Conservation (phyloP, 108 stramenopile species). For the Nannochloropsis gaditana region DNA sequence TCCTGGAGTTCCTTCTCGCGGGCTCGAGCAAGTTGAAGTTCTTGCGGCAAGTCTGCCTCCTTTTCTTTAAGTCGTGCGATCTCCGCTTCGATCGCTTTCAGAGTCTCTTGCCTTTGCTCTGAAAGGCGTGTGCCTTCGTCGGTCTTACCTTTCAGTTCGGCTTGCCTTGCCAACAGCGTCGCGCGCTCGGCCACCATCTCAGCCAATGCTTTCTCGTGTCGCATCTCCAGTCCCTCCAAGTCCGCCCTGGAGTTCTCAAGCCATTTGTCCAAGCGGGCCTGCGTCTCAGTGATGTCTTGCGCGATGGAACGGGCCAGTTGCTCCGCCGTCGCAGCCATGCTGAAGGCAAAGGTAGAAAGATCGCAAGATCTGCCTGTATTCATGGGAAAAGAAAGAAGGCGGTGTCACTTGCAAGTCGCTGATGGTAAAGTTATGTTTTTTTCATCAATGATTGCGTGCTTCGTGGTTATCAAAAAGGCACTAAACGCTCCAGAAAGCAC, state of each 20-base stretch:
- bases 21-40: not conserved
- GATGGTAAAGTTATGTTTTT: too few species aligned
- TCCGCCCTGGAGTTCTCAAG: conserved; percentile 16
- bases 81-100: not conserved
- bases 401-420: too few species aligned
- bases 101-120: not conserved
- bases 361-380: too few species aligned
- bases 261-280: conserved; percentile 7
- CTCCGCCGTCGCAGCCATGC: not conserved
- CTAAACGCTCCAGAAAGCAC: too few species aligned
- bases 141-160: not conserved
- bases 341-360: not conserved
- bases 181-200: conserved; percentile 10
- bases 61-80: not conserved
- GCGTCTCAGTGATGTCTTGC: not conserved
- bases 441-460: too few species aligned
- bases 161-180: not conserved
- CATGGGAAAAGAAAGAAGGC: too few species aligned
- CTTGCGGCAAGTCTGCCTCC: not conserved
- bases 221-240: not conserved
- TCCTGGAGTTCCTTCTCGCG: not conserved
- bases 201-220: not conserved
- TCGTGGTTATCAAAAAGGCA: too few species aligned
- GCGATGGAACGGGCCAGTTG: not conserved
- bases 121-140: conserved; percentile 1